Percentiles rank a stretch among this genome's conserved stretches.
Conservation (phyloP, 2,329 filamentous ascomycete genomes). For the Drechslerella dactyloides region DNA sequence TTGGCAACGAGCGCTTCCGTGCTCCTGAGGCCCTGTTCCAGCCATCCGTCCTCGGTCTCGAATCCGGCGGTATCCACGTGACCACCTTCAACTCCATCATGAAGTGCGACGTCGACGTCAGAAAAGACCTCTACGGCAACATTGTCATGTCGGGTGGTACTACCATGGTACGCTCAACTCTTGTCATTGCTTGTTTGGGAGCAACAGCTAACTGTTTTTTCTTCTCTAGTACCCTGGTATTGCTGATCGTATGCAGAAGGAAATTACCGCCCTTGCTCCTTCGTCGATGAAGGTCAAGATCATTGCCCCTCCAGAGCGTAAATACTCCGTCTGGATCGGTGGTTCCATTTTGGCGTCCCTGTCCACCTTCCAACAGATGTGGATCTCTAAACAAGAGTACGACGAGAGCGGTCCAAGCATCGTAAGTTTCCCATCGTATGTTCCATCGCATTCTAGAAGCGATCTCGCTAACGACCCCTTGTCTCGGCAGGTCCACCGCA, state of each 20-base stretch:
- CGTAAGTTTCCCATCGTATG: constrained; percentile 99
- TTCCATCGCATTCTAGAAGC: neutral
- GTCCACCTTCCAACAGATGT: constrained; percentile 99
- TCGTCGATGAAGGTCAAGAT: constrained; percentile 99
- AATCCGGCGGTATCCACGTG: constrained; percentile 98
- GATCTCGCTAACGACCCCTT: constrained; percentile 21
- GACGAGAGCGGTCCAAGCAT: constrained; percentile 99
- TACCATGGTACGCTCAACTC: constrained; percentile 65
- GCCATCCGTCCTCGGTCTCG: constrained; percentile 95
- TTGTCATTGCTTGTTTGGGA: neutral
- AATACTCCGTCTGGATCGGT: constrained; percentile 99
- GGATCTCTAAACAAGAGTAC: constrained; percentile 99
- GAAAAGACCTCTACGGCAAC: constrained; percentile 99
- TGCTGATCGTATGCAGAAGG: constrained; percentile 99
- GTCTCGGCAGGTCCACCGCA: constrained; percentile 54
- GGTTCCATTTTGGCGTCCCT: constrained; percentile 99
- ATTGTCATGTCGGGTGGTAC: constrained; percentile 99
- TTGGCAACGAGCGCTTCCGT: constrained; percentile 99
- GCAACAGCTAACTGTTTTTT: constrained; percentile 10
- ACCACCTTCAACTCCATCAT: constrained; percentile 99
- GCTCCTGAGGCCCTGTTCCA: constrained; percentile 99
- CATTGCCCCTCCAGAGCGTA: constrained; percentile 99
- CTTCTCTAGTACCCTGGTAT: constrained; percentile 90
- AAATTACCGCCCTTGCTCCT: constrained; percentile 98
- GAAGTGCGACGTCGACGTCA: constrained; percentile 99